Evolutionary conservation across 495 filamentous ascomycete genomes (phyloP), one percentile per base, ranked within the genome.

Genomic region (Aspergillus cavernicola): DNA sequence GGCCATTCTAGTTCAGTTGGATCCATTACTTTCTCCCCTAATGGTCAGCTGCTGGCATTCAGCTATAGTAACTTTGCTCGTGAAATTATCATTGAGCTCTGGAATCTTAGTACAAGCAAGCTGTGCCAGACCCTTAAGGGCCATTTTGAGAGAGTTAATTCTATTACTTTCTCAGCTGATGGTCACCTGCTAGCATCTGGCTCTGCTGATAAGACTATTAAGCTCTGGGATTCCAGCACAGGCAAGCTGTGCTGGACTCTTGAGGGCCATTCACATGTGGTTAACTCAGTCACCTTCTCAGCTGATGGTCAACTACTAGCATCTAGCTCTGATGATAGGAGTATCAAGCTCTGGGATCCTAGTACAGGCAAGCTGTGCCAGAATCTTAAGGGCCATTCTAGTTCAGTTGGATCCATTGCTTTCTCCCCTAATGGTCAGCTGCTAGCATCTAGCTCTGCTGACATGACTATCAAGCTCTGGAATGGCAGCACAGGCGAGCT

Each of bases 381-480:
- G 4, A 39, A 20, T 9, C 16, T 50, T 23, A 18, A 37, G 15
- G 46, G 46, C 13, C 31, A 24, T 23, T 32, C 12, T 28, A 9
- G 24, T 28, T 28, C 24, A 28, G 24, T 28, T 28, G 4, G 24
- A 28, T 28, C 24, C 9, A 12, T 38, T 15, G 35, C 3, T 19
- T 38, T 38, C 35, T 38, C 35, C 1, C 7, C 35, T 12, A 12
- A 38, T 3, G 35, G 35, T 12, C 8, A 6, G 7, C 1, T 6
- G 7, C 35, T 38, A 38, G 35, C 52, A 41, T 56, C 52, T 28
- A 19, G 52, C 39, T 68, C 62, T 35, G 0, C 18, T 35, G 60
- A 70, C 37, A 57, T 57, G 1, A 72, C 69, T 15, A 52, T 69
- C 18, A 59, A 66, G 57, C 48, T 72, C 56, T 75, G 71, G 24